Evolutionary conservation across 192 early-diverging fungal genomes (phyloP), one percentile per base, ranked within the genome.

Genomic region (Backusella luteola): DNA sequence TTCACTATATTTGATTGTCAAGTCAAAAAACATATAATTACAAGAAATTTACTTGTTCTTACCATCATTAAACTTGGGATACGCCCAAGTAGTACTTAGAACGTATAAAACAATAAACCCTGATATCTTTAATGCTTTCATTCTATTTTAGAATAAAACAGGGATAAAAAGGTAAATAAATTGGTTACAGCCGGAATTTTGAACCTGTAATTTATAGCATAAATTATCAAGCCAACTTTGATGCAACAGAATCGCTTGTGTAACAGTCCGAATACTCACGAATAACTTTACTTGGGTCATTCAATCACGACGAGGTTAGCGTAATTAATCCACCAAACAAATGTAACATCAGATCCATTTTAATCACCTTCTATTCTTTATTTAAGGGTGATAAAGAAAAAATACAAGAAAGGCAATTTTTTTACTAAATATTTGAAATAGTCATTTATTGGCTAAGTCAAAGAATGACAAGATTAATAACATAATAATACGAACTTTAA

Each of bases 1-100:
- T 89, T 89, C 26, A 87, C 88, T 89, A 21, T 63, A 14, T 63
- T 14, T 14, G 21, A 63, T 29, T 63, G 23, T 29, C 9, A 63
- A 63, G 21, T 29, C 26, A 63, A 29, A 19, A 29, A 4, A 3
- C 7, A 63, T 63, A 63, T 29, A 14, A 14, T 29, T 63, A 14
- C 12, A 63, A 26, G 23, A 23, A 29, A 29, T 63, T 12, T 23
- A 29, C 12, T 26, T 29, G 23, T 26, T 29, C 12, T 63, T 63
- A 63, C 56, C 56, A 12, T 6, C 23, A 63, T 63, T 63, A 26
- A 63, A 63, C 26, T 63, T 63, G 9, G 56, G 56, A 63, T 63
- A 63, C 0, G 56, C 56, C 56, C 23, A 63, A 63, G 56, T 63
- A 63, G 26, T 29, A 26, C 26, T 63, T 9, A 63, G 56, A 3